Evolutionary conservation across 305 asterid genomes (phyloP).

Genomic region (Salvia sclarea): DNA sequence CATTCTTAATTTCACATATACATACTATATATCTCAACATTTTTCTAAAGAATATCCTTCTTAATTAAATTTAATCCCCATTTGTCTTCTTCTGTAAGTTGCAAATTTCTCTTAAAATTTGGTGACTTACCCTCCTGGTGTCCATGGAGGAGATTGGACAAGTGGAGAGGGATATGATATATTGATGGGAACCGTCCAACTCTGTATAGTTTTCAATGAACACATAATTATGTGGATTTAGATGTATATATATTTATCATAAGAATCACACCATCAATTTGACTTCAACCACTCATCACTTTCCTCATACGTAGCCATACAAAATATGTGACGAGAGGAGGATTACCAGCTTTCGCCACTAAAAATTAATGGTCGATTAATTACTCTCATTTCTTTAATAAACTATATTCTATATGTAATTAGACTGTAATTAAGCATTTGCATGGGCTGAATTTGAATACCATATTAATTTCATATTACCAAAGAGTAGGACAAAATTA

Average conservation of each 20-base stretch:
- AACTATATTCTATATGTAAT: too few species aligned
- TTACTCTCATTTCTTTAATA: neutral
- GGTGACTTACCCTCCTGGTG: constrained; percentile 32
- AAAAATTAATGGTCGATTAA: neutral
- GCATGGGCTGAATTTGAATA: too few species aligned
- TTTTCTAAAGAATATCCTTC: too few species aligned
- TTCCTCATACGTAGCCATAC: neutral
- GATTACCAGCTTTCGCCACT: constrained; percentile 20
- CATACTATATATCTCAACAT: too few species aligned
- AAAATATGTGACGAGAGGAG: constrained; percentile 22
- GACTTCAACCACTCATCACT: constrained; percentile 21
- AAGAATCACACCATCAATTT: neutral
- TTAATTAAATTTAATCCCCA: too few species aligned
- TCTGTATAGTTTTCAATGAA: constrained; percentile 4
- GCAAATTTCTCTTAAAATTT: too few species aligned
- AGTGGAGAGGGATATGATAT: constrained; percentile 17
- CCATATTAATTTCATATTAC: too few species aligned
- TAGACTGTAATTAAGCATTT: too few species aligned
- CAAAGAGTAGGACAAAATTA: too few species aligned
- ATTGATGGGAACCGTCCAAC: constrained; percentile 6
- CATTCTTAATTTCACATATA: too few species aligned
- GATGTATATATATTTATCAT: constrained; percentile 1
- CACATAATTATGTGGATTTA: neutral
- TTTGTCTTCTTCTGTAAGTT: too few species aligned
- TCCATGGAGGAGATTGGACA: constrained; percentile 30